Base-by-base conservation (phyloP, 78 protist genomes). In the Dictyostelium capitatum region DNA sequence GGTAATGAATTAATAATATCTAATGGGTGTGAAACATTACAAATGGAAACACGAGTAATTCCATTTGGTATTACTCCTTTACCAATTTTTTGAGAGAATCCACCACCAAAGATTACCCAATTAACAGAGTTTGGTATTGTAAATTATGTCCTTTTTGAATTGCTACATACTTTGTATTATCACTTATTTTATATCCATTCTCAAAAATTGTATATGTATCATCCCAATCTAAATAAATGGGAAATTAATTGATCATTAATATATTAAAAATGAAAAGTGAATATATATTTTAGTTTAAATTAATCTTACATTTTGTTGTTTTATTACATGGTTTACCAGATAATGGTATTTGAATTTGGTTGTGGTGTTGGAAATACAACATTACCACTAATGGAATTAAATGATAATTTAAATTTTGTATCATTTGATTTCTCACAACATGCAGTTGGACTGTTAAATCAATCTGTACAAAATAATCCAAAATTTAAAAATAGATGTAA, bases 301-400 rank as follows among this genome's bases (percentile, higher is more conserved):
- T n/a, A n/a, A n/a, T n/a, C n/a, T n/a, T n/a, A n/a, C n/a, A n/a
- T n/a, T n/a, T n/a, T n/a, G n/a, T n/a, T n/a, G 43, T 37, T 37
- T 37, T 37, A 37, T 37, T 2, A 37, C 2, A 37, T 37, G 43
- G 43, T 37, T 37, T 37, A 37, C 43, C 43, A 37, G 43, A 23
- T 77, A 7, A n/a, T 12, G 2, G 59, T 81, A 15, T 54, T 95
- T 25, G 98, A 96, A 82, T 77, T 96, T 48, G 98, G 98, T 23
- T 96, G 98, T 65, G 98, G 98, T n/a, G 98, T 95, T 7, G 98
- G 98, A 8, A 96, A 96, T 23, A 82, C 95, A 6, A 43, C 93
- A 10, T 78, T 94, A 78, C 98, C 98, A 7, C 50, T 95, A 28
- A 30, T 90, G 11, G 91, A 67, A 3, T 79, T 81, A 30, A 48